A percentile compares a stretch with the other conserved stretches of the same genome.
Conservation (phyloP, 2,329 filamentous ascomycete species). For the Pseudonectria buxi region DNA sequence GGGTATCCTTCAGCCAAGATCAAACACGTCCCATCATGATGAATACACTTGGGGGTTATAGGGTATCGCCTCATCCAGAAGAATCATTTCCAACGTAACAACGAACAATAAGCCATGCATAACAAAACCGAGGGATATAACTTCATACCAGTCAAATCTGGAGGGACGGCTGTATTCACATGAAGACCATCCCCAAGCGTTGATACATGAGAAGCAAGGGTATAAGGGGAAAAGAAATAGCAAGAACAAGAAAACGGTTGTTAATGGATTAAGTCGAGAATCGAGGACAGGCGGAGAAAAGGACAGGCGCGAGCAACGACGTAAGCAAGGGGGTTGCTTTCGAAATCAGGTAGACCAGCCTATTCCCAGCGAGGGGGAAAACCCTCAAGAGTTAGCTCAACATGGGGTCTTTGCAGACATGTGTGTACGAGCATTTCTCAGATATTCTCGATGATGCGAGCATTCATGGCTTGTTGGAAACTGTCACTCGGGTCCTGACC, state of each 20-base stretch:
- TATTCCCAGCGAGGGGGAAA: conserved; percentile 20
- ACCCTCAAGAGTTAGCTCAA: conserved; percentile 25
- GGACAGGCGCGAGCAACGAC: conserved; percentile 7
- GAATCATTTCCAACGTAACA: neutral
- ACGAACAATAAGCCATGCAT: neutral
- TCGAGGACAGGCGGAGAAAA: no score
- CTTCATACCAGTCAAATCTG: no score
- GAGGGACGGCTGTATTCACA: no score
- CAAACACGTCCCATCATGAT: conserved; percentile 3
- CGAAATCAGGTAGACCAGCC: conserved; percentile 32
- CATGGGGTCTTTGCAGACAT: conserved; percentile 7
- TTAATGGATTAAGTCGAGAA: no score
- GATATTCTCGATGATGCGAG: conserved; percentile 79
- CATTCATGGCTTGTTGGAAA: conserved; percentile 76
- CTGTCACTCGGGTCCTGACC: conserved; percentile 41
- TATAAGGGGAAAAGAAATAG: neutral
- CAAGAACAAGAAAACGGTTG: no score
- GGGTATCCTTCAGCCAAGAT: conserved; percentile 13
- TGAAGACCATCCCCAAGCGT: no score
- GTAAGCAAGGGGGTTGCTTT: conserved; percentile 10
- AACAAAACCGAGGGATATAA: no score
- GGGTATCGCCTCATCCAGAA: conserved; percentile 14
- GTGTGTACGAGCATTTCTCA: conserved; percentile 36
- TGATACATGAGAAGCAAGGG: conserved; percentile 1
- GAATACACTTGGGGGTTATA: conserved; percentile 6